Percentiles rank a stretch among this genome's conserved stretches.
Conservation (phyloP, 495 filamentous ascomycete species). For the Neurospora sp. region DNA sequence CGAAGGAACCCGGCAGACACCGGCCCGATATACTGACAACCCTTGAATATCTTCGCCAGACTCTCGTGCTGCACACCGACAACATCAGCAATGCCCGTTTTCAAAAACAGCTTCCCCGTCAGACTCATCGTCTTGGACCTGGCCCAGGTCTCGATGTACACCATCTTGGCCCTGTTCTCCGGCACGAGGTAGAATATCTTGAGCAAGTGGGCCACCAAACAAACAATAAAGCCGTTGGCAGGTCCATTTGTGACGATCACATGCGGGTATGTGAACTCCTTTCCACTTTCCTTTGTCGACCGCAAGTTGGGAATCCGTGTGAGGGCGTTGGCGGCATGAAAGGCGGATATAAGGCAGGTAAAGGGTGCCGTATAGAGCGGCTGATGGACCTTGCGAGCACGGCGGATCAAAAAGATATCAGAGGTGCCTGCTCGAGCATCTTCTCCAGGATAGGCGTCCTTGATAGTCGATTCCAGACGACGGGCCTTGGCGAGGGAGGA, state of each 20-base stretch:
- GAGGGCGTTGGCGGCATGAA: conserved; percentile 43
- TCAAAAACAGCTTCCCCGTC: conserved; percentile 58
- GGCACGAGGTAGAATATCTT: conserved; percentile 47
- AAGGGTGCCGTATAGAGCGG: conserved; percentile 55
- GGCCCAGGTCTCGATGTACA: conserved; percentile 92
- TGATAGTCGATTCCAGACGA: conserved; percentile 26
- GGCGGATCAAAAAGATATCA: conserved; percentile 52
- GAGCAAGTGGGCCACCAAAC: conserved; percentile 56
- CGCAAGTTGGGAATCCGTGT: conserved; percentile 16
- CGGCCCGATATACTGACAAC: not conserved
- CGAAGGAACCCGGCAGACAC: not conserved
- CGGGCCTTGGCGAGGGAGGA: conserved; percentile 43
- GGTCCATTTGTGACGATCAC: conserved; percentile 84
- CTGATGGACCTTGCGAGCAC: conserved; percentile 72
- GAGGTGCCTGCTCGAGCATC: conserved; percentile 29
- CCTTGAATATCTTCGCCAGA: conserved; percentile 9
- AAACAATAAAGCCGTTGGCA: conserved; percentile 71
- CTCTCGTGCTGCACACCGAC: conserved; percentile 31
- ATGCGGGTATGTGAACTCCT: conserved; percentile 30
- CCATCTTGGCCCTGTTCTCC: conserved; percentile 39
- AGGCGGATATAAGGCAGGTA: conserved; percentile 38
- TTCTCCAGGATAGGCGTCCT: conserved; percentile 6
- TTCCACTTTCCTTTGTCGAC: conserved; percentile 25
- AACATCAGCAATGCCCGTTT: conserved; percentile 29
- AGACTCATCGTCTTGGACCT: conserved; percentile 69